Evolutionary conservation across 2,329 filamentous ascomycete genomes (phyloP), one percentile per base, ranked within the genome.

Genomic region (Ceratocystis cubensis): DNA sequence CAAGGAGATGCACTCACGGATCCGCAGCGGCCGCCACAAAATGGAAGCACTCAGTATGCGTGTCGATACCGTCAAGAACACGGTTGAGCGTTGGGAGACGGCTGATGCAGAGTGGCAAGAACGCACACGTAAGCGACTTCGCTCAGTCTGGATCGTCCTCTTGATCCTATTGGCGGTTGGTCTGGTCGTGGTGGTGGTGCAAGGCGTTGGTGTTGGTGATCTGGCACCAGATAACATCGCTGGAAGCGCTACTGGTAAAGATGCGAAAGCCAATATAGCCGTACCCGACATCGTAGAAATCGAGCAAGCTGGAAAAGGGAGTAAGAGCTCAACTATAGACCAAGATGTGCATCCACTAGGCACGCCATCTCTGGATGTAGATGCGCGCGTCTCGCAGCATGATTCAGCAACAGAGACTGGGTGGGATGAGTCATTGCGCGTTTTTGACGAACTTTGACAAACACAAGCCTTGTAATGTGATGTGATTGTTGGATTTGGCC

Each of bases 81-180:
- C 83, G 6, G 83, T 92, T 15, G 86, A 88, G 72, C 77, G 78
- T 33, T 89, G 87, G 81, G 86, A 89, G 73, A 79, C 78, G 66
- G 80, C 82, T 1, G 88, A 91, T 74, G 79, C 77, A 61, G 83
- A 85, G 71, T 87, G 86, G 80, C 83, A 88, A 75, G 84, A 88
- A 71, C 83, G 79, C 71, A 88, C 85, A n/a, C 78, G 84, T 69
- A 79, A 77, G 72, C 80, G 85, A 63, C 76, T 89, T 69, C 83
- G 82, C 70, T 79, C 82, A 22, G 76, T 88, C 61, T 89, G 86
- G 85, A 79, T 84, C 48, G 78, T 84, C 69, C 81, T 81, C 68
- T 81, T 77, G 25, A 73, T 78, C 7, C 68, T 81, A 44, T 73
- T 77, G 3, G 77, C 87, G 45, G 70, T 82, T 1, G 68, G 83